A percentile compares a stretch with the other conserved stretches of the same genome.
Conservation (phyloP, 371 early-diverging fungal species). For the Mucor sp. region DNA sequence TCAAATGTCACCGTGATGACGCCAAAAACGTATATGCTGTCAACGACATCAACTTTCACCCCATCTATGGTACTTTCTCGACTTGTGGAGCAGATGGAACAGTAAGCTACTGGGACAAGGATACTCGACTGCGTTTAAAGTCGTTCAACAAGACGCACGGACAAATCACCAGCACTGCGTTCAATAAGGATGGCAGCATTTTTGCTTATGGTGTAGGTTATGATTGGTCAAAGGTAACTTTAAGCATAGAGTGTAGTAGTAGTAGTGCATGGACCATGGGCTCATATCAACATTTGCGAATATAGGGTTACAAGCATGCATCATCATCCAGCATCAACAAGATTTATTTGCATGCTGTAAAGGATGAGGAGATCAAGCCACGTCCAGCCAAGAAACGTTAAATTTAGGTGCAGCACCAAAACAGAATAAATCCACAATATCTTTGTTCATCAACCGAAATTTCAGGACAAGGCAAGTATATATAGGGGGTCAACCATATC, state of each 20-base stretch:
- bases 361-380: slow-evolving; percentile 82
- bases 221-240: slow-evolving; percentile 88
- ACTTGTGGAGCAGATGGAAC: slow-evolving; percentile 94
- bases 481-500: too few species aligned
- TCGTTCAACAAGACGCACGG: slow-evolving; percentile 56
- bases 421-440: not conserved
- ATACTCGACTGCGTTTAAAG: slow-evolving; percentile 85
- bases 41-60: slow-evolving; percentile 87
- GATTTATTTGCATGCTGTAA: slow-evolving; percentile 73
- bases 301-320: slow-evolving; percentile 62
- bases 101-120: slow-evolving; percentile 95
- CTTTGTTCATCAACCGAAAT: not conserved
- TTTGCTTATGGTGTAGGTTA: slow-evolving; percentile 95
- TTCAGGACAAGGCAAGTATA: not conserved
- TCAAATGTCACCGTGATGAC: slow-evolving; percentile 93
- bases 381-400: slow-evolving; percentile 58
- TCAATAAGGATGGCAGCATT: slow-evolving; percentile 85
- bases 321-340: slow-evolving; percentile 51
- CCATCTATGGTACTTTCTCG: slow-evolving; percentile 85
- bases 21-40: slow-evolving; percentile 75
- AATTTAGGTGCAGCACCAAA: not conserved
- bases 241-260: not conserved
- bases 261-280: not conserved
- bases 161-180: slow-evolving; percentile 80
- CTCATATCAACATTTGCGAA: not conserved